Percentiles rank a stretch among this genome's conserved stretches.
These are phyloP conservation scores for Ophiocordyceps camponoti-saundersi DNA, from an alignment of 2,329 filamentous ascomycete species.

Conservation along the genomic window DNA sequence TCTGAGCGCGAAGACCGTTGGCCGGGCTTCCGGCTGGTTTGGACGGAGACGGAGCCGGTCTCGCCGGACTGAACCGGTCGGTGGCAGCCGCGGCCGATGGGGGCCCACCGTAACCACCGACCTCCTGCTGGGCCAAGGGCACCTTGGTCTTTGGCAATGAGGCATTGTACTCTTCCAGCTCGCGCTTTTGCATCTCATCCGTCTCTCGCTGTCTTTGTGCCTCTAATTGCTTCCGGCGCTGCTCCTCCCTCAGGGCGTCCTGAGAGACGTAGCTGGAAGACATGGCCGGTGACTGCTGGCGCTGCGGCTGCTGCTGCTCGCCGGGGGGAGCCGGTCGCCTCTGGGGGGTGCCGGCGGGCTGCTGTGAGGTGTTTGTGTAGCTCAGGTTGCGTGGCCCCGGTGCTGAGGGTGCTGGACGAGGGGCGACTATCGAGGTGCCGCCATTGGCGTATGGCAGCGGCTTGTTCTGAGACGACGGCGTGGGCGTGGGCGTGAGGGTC, in stretches of 20 bases:
- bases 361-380: constrained; percentile 18
- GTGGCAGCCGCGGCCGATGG: constrained; percentile 19
- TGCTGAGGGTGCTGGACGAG: constrained; percentile 40
- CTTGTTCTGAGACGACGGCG: constrained; percentile 40
- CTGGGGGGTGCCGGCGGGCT: constrained; percentile 19
- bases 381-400: constrained; percentile 24
- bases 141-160: constrained; percentile 68
- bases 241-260: constrained; percentile 34
- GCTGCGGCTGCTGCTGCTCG: constrained; percentile 32
- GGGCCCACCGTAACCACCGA: constrained; percentile 46
- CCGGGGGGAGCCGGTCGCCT: constrained; percentile 29
- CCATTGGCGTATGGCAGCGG: constrained; percentile 39
- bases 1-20: constrained; percentile 48
- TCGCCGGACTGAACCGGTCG: constrained; percentile 72
- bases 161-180: constrained; percentile 79
- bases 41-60: constrained; percentile 71
- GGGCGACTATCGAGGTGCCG: constrained; percentile 46
- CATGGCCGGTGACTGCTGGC: constrained; percentile 40
- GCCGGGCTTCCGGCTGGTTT: constrained; percentile 38
- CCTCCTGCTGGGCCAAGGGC: constrained; percentile 75
- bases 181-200: constrained; percentile 53
- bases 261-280: constrained; percentile 35
- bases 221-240: constrained; percentile 45
- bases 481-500: constrained; percentile 50
- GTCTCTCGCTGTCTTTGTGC: constrained; percentile 37